Base-by-base conservation (phyloP, 2,329 filamentous ascomycete species). In the Diplodia mutila region DNA sequence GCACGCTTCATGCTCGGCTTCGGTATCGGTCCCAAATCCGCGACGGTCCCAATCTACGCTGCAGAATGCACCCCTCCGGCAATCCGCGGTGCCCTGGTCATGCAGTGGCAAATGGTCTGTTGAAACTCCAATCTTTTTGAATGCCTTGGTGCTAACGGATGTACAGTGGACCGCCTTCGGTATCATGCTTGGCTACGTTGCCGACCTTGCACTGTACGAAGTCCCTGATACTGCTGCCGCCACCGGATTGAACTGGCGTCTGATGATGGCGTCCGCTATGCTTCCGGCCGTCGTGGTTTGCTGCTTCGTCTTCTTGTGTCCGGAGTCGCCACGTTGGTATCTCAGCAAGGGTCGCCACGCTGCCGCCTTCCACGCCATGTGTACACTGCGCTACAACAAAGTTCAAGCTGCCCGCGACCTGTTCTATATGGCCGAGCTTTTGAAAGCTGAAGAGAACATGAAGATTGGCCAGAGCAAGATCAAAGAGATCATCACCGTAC, bases 81-180 rank as follows among this genome's bases (percentile, higher is more conserved):
- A 5, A 89, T 93, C 66, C 87, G 91, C 75, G 90, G 91, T 70
- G 91, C 90, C 8, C 82, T 95, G 21, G 91, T 94, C 70, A 94
- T 94, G 91, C 89, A 89, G 70, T 94, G 91, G 91, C 90, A 94
- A 79, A 83, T 90, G 77, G 67, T 68, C 8, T 11, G 42, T 46
- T n/a, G 8, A n/a, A 53, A 52, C 25, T 6, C n/a, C 3, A 12
- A 52, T 12, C 1, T 21, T 9, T 1, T 3, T 16, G 11, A 14
- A 27, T 21, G 6, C 12, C 3, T 1, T 18, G 12, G 25, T 21
- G 8, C 55, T 67, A 21, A 67, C 37, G 18, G 4, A 21, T 8
- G 3, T 32, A 9, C 8, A 67, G 66, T 67, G 66, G 66, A 67
- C 66, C 27, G 66, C 64, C 9, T 85, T 89, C 61, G 73, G 73